These are phyloP conservation scores for Penicillium turbatum DNA, from an alignment of 495 filamentous ascomycete genomes.

Conservation along the genomic window DNA sequence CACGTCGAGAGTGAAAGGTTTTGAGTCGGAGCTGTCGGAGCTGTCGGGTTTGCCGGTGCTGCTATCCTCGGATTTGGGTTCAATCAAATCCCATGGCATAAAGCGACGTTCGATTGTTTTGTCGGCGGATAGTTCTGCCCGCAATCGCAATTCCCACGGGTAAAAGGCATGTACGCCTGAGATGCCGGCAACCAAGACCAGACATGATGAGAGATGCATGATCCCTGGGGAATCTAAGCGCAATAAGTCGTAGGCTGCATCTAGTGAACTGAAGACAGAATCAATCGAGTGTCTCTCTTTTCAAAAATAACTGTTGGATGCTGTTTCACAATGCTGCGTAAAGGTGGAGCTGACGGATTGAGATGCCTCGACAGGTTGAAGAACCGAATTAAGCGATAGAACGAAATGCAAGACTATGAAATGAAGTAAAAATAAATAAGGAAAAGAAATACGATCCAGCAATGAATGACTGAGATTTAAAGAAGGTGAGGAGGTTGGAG, in stretches of 20 bases:
- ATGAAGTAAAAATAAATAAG: background rate
- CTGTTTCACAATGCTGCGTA: background rate
- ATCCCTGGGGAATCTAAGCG: conserved; percentile 27
- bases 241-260: conserved; percentile 14
- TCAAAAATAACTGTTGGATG: background rate
- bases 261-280: conserved; percentile 3
- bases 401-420: conserved; percentile 5
- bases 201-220: conserved; percentile 36
- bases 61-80: conserved; percentile 14
- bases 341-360: background rate
- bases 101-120: conserved; percentile 30
- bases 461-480: conserved; percentile 12
- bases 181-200: conserved; percentile 24
- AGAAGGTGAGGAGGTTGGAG: conserved; percentile 18
- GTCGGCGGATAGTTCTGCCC: conserved; percentile 7
- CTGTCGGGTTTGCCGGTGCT: background rate
- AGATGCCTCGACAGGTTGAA: background rate
- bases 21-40: conserved; percentile 3
- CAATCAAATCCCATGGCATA: conserved; percentile 26
- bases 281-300: background rate
- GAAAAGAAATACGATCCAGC: conserved; percentile 1
- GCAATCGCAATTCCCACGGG: conserved; percentile 28
- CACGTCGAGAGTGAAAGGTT: conserved; percentile 28
- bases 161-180: conserved; percentile 34
- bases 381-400: conserved; percentile 12